A percentile compares a stretch with the other conserved stretches of the same genome.
Evolutionary conservation across 2,329 filamentous ascomycete species (phyloP).

Genomic region (Pestalotiopsis sp.): DNA sequence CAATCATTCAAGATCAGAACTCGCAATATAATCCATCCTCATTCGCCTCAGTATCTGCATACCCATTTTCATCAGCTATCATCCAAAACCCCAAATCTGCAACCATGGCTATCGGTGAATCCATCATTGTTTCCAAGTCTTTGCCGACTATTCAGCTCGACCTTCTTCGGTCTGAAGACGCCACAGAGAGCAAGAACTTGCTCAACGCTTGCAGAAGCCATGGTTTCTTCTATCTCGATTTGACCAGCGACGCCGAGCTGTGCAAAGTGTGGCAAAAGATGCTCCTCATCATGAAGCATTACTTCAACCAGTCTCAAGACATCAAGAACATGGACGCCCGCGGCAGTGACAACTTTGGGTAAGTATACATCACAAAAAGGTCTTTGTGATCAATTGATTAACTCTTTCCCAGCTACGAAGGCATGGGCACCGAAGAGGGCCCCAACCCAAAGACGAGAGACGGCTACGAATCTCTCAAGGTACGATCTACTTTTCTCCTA

Average conservation of each 20-base stretch:
- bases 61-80: too few relatives aligned
- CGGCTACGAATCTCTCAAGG: not conserved
- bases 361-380: not conserved
- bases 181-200: not conserved
- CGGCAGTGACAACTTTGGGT: not conserved
- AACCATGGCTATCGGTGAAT: too few relatives aligned
- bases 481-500: not conserved
- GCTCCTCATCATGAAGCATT: not conserved
- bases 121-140: too few relatives aligned
- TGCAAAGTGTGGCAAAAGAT: not conserved
- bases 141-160: too few relatives aligned
- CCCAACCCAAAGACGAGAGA: not conserved
- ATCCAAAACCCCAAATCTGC: too few relatives aligned
- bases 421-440: not conserved
- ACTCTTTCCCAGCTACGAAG: not conserved
- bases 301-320: not conserved
- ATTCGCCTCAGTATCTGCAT: too few relatives aligned
- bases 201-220: not conserved
- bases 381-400: not conserved
- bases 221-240: not conserved
- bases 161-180: too few relatives aligned
- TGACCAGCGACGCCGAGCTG: not conserved
- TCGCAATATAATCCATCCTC: too few relatives aligned
- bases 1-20: too few relatives aligned
- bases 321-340: not conserved